These are phyloP conservation scores for Filobasidium floriforme DNA, from an alignment of 768 basidiomycete species.

Conservation along the genomic window DNA sequence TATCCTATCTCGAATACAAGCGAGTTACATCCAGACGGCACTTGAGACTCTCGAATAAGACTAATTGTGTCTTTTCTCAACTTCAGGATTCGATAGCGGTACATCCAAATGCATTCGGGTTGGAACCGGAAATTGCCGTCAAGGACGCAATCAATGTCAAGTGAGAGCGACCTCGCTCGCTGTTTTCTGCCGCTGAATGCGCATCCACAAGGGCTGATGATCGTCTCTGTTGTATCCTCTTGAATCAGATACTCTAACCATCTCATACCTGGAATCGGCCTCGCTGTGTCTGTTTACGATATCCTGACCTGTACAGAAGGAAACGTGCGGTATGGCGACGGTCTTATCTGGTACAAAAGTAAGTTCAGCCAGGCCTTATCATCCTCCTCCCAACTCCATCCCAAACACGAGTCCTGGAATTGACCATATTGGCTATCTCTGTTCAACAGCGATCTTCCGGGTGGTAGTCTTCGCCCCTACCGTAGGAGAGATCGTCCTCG, in stretches of 20 bases:
- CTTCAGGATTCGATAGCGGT: conserved; percentile 79
- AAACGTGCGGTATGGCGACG: conserved; percentile 88
- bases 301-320: conserved; percentile 79
- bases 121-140: conserved; percentile 69
- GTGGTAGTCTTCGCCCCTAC: conserved; percentile 89
- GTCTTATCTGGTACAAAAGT: conserved; percentile 92
- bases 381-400: no score
- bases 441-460: conserved; percentile 65
- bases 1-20: conserved; percentile 8
- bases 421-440: no score
- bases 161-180: conserved; percentile 24
- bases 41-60: no score
- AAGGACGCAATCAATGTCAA: conserved; percentile 85
- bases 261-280: conserved; percentile 73
- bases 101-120: conserved; percentile 76
- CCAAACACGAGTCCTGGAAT: no score
- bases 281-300: conserved; percentile 86
- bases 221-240: not conserved
- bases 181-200: not conserved
- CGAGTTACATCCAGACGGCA: not conserved
- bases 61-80: no score
- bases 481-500: conserved; percentile 77
- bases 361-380: conserved; percentile 8
- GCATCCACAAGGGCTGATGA: no score
- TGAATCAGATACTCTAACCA: conserved; percentile 64